These are phyloP conservation scores for Metarhizium guizhouense DNA, from an alignment of 2,329 filamentous ascomycete species.

Conservation along the genomic window DNA sequence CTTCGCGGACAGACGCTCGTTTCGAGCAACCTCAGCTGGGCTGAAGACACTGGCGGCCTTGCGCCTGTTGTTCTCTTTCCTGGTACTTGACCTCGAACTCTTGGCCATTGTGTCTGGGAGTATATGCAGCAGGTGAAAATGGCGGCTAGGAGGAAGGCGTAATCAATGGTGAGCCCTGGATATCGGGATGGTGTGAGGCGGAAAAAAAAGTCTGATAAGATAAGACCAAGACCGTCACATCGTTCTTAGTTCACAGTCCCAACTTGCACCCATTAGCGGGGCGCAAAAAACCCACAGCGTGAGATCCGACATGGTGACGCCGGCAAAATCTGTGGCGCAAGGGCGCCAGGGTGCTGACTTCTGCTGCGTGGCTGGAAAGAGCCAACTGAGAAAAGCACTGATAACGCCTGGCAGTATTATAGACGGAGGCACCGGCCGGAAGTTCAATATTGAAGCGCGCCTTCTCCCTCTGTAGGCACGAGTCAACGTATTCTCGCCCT, in stretches of 20 bases:
- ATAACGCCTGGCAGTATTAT: no score
- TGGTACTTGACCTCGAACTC: constrained; percentile 67
- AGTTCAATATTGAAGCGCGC: no score
- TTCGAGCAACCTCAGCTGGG: constrained; percentile 69
- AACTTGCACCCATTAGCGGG: background rate
- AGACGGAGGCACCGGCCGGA: no score
- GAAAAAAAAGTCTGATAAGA: constrained; percentile 2
- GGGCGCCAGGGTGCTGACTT: background rate
- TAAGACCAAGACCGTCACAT: background rate
- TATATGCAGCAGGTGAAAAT: background rate
- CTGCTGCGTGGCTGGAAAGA: background rate
- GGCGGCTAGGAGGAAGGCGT: background rate
- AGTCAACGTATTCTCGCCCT: no score
- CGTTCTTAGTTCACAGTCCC: no score
- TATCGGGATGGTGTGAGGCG: background rate
- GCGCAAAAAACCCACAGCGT: background rate
- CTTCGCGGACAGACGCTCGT: constrained; percentile 77
- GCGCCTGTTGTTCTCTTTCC: constrained; percentile 74
- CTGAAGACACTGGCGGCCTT: constrained; percentile 78
- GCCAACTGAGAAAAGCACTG: background rate
- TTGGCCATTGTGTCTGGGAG: constrained; percentile 63
- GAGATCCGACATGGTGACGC: no score
- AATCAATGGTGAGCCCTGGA: background rate
- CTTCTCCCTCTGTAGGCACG: no score
- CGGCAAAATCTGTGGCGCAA: background rate